phyloP scores from a whole-genome alignment of 371 early-diverging fungal genomes.

The Apophysomyces elegans region DNA sequence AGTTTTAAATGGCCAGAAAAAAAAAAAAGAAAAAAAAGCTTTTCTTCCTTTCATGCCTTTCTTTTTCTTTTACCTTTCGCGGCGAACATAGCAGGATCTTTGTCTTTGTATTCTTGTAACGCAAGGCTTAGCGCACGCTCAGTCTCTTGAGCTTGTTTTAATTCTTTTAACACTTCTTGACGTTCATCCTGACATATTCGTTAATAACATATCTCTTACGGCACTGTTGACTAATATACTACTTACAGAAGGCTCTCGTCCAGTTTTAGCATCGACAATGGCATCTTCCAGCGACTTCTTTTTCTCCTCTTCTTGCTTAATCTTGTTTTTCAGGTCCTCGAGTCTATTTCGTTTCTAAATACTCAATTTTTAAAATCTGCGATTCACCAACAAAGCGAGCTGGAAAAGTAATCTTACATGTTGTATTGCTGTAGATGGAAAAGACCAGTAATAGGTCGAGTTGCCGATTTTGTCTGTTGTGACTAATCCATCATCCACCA shows the following conservation, averaged over 20 bases:
- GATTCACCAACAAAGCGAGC: constrained; percentile 1
- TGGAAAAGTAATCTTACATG: not conserved
- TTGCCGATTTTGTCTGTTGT: constrained; percentile 92
- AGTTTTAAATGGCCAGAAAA: constrained; percentile 4
- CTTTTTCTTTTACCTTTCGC: constrained; percentile 54
- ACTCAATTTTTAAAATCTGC: constrained; percentile 25
- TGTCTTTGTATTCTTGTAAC: constrained; percentile 71
- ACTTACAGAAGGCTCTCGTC: constrained; percentile 64
- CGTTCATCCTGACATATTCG: constrained; percentile 55
- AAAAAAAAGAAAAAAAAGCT: not conserved
- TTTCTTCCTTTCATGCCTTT: not conserved
- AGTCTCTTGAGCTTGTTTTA: constrained; percentile 46
- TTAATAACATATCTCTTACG: not conserved
- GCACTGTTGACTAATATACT: not conserved
- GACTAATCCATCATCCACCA: constrained; percentile 91
- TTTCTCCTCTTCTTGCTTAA: constrained; percentile 38
- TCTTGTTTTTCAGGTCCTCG: constrained; percentile 47
- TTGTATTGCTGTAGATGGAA: constrained; percentile 71
- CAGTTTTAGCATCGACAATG: constrained; percentile 43
- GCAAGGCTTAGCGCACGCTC: constrained; percentile 45
- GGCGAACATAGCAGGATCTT: constrained; percentile 76
- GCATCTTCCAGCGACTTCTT: constrained; percentile 40
- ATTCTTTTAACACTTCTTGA: constrained; percentile 43
- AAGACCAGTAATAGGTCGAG: constrained; percentile 93
- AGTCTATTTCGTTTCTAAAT: constrained; percentile 47